Evolutionary conservation across 148 eudicot species (phyloP).

Genomic region (Suaeda aralocaspica): DNA sequence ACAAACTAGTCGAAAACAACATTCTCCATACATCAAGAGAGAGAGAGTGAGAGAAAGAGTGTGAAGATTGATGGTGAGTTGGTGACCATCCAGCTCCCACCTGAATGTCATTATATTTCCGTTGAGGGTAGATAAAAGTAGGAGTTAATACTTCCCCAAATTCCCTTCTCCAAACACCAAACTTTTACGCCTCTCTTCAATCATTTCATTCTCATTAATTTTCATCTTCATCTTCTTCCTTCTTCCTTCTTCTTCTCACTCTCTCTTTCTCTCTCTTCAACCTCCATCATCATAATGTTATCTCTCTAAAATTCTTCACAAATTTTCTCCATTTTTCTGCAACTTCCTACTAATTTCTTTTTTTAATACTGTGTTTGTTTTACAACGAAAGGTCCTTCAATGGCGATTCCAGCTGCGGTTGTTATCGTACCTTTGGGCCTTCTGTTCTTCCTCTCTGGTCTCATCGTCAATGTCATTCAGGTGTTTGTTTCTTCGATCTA

Average conservation of each 20-base stretch:
- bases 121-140: too few species aligned
- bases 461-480: constrained; percentile 71
- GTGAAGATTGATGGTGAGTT: neutral
- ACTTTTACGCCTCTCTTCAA: too few species aligned
- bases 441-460: constrained; percentile 74
- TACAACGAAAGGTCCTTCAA: constrained; percentile 7
- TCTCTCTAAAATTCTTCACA: neutral
- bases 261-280: neutral
- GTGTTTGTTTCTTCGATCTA: constrained; percentile 25
- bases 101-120: too few species aligned
- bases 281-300: neutral
- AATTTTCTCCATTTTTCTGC: neutral
- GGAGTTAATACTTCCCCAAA: too few species aligned
- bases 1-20: too few species aligned
- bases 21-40: too few species aligned
- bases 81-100: constrained; percentile 6
- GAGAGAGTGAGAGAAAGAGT: too few species aligned
- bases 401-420: constrained; percentile 72
- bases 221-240: too few species aligned
- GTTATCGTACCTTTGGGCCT: constrained; percentile 75
- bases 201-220: neutral
- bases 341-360: neutral
- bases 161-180: too few species aligned
- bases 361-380: neutral
- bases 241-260: neutral